These are phyloP conservation scores for Diacronema lutheri DNA, from an alignment of 78 protist genomes.

Conservation along the genomic window DNA sequence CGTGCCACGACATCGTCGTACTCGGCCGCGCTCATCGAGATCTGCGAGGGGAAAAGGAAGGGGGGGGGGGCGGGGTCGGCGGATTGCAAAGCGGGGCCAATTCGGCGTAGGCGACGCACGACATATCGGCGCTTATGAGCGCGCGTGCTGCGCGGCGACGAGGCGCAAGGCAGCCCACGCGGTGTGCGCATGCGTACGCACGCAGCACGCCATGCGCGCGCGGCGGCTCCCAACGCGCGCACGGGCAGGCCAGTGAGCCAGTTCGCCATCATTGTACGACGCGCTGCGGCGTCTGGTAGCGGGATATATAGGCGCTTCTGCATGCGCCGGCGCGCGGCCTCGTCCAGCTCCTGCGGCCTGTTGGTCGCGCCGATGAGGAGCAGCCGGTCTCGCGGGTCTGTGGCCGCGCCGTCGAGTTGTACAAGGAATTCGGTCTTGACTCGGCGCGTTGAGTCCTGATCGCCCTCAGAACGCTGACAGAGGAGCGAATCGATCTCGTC, in stretches of 20 bases:
- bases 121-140: no score
- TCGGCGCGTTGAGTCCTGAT: constrained; percentile 34
- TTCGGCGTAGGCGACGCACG: no score
- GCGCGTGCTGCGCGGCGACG: no score
- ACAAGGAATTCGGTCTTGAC: constrained; percentile 73
- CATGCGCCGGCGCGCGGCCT: constrained; percentile 37
- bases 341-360: constrained; percentile 68
- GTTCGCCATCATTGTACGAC: background rate
- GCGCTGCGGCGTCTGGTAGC: constrained; percentile 28
- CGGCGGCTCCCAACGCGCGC: background rate
- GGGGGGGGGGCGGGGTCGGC: no score
- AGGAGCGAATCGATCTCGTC: constrained; percentile 84
- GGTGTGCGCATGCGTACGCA: background rate
- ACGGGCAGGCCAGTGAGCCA: background rate
- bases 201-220: no score
- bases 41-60: no score
- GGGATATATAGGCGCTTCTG: constrained; percentile 45
- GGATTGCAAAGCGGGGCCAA: no score
- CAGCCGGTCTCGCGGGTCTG: constrained; percentile 17
- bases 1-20: constrained; percentile 5
- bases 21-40: background rate
- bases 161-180: no score
- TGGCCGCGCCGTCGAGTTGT: constrained; percentile 61
- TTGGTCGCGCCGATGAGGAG: constrained; percentile 62
- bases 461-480: background rate